A percentile compares a stretch with the other conserved stretches of the same genome.
Evolutionary conservation across 2,329 filamentous ascomycete genomes (phyloP).

Genomic region (Neurospora sp.): DNA sequence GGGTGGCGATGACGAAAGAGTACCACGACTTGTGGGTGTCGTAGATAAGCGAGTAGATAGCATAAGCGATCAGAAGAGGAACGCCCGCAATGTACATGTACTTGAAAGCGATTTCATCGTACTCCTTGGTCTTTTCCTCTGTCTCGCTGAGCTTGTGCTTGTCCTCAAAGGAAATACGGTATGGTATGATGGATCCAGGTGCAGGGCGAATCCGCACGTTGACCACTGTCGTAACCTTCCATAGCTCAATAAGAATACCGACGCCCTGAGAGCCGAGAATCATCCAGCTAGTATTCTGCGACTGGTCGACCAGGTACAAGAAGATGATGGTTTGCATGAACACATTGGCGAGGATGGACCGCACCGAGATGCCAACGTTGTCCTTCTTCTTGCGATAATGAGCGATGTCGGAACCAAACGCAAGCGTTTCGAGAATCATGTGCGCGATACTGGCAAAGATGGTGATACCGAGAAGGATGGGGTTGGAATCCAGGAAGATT

Average conservation of each 20-base stretch:
- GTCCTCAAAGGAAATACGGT: conserved; percentile 78
- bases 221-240: conserved; percentile 96
- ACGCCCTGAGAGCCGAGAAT: conserved; percentile 88
- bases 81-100: conserved; percentile 93
- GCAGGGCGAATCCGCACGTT: conserved; percentile 71
- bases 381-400: conserved; percentile 99
- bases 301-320: conserved; percentile 94
- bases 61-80: conserved; percentile 81
- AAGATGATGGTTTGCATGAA: conserved; percentile 97
- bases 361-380: conserved; percentile 90
- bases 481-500: conserved; percentile 86
- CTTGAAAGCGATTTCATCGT: conserved; percentile 94
- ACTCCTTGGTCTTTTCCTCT: conserved; percentile 96
- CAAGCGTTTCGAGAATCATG: conserved; percentile 89
- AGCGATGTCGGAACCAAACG: conserved; percentile 94
- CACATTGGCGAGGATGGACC: conserved; percentile 91
- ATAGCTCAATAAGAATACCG: conserved; percentile 59
- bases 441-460: conserved; percentile 78
- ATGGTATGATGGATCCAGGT: conserved; percentile 64
- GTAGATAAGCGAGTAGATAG: conserved; percentile 82
- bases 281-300: conserved; percentile 98
- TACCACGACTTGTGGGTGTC: conserved; percentile 98
- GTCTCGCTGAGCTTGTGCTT: conserved; percentile 94
- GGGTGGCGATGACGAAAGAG: conserved; percentile 86
- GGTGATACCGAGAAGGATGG: conserved; percentile 78